Conservation (phyloP, 768 basidiomycete species). For the Hericium alpestre region DNA sequence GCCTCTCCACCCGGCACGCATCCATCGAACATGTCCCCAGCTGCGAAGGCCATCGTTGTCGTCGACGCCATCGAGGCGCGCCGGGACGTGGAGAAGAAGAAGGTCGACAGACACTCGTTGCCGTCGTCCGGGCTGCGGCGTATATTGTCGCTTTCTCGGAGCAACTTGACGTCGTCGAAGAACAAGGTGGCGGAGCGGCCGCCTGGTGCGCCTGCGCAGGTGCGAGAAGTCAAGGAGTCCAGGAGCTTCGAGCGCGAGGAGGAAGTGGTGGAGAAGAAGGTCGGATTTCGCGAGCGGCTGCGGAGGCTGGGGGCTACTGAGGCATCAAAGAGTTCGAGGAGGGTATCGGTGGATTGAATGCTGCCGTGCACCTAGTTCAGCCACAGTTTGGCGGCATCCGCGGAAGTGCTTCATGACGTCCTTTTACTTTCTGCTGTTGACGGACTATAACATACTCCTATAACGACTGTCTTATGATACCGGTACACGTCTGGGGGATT, state of each 20-base stretch:
- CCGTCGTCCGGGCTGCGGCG: constrained; percentile 16
- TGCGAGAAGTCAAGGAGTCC: constrained; percentile 1
- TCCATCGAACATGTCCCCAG: constrained; percentile 25
- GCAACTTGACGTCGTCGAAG: constrained; percentile 4
- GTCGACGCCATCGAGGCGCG: constrained; percentile 43
- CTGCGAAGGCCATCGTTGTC: constrained; percentile 55
- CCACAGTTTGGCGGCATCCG: no score
- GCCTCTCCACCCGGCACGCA: not conserved
- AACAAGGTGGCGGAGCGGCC: constrained; percentile 1
- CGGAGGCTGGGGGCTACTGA: constrained; percentile 3
- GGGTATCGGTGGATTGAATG: constrained; percentile 9
- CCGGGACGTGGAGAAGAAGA: constrained; percentile 22
- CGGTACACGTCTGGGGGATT: no score
- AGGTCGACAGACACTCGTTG: constrained; percentile 10
- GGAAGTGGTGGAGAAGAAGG: not conserved
- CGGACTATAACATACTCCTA: no score
- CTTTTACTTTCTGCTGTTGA: no score
- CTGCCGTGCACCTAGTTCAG: no score
- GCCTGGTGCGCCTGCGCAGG: not conserved
- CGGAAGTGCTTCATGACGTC: no score
- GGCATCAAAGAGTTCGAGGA: constrained; percentile 6
- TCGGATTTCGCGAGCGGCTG: constrained; percentile 8
- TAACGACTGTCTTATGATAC: no score
- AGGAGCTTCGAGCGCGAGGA: constrained; percentile 9
- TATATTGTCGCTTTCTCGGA: constrained; percentile 15